Percentiles rank a stretch among this genome's conserved stretches.
Conservation (phyloP, 1,284 basidiomycete genomes). For the Cryptococcus maquisensis region DNA sequence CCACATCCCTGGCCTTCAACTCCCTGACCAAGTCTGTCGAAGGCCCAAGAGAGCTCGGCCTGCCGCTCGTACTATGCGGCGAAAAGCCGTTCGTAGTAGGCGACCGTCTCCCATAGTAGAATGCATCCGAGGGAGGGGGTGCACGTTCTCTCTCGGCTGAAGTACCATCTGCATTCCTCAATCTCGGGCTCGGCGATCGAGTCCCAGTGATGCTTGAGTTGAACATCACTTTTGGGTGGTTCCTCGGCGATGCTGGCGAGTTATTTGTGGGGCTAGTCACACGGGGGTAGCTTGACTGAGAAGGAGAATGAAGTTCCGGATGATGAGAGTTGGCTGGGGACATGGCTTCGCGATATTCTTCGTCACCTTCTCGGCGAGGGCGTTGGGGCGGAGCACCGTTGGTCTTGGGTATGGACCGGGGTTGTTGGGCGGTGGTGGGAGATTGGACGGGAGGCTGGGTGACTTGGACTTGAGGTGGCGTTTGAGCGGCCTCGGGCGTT, state of each 20-base stretch:
- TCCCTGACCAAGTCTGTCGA: conserved; percentile 70
- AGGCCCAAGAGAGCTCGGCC: conserved; percentile 51
- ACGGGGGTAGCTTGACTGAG: conserved; percentile 51
- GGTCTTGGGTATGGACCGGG: conserved; percentile 5
- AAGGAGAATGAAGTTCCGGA: neutral
- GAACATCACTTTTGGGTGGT: conserved; percentile 29
- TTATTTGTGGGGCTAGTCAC: conserved; percentile 53
- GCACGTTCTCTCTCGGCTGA: conserved; percentile 22
- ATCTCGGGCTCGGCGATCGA: conserved; percentile 37
- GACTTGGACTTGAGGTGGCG: neutral
- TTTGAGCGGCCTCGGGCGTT: neutral
- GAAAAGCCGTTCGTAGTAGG: conserved; percentile 57
- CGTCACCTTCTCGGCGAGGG: conserved; percentile 65
- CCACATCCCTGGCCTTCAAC: conserved; percentile 72
- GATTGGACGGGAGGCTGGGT: conserved; percentile 7
- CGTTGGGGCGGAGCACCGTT: conserved; percentile 57
- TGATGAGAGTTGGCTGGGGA: conserved; percentile 46
- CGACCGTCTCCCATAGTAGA: conserved; percentile 56
- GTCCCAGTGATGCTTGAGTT: conserved; percentile 41
- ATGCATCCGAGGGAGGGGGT: conserved; percentile 55
- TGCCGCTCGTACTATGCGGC: conserved; percentile 12
- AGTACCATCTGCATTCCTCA: conserved; percentile 26
- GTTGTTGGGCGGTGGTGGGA: neutral
- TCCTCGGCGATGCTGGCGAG: conserved; percentile 22
- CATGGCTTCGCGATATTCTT: conserved; percentile 49